Percentiles rank a stretch among this genome's conserved stretches.
Conservation (phyloP, 2,329 filamentous ascomycete genomes). For the Phyllachora maydis region DNA sequence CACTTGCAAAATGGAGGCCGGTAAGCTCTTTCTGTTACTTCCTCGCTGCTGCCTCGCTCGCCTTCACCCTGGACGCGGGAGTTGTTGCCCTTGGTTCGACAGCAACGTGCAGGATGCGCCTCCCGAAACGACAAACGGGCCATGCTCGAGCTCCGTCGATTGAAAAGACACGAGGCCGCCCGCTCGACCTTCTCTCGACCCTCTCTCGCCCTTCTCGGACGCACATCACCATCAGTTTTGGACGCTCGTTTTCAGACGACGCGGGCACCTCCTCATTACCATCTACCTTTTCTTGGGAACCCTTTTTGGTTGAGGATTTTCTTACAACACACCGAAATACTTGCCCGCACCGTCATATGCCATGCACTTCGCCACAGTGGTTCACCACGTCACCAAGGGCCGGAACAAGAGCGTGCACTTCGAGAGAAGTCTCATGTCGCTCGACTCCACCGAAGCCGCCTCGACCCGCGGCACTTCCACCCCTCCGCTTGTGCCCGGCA, state of each 20-base stretch:
- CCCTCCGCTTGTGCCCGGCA: conserved; percentile 9
- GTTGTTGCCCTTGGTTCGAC: no score
- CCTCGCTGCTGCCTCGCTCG: no score
- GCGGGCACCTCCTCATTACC: conserved; percentile 2
- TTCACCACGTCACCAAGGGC: conserved; percentile 17
- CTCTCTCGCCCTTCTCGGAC: no score
- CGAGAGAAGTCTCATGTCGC: conserved; percentile 14
- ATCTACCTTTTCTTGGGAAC: conserved; percentile 25
- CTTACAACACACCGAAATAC: conserved; percentile 6
- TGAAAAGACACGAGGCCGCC: no score
- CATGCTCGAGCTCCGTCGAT: no score
- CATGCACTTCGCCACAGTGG: conserved; percentile 20
- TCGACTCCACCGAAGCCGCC: conserved; percentile 4
- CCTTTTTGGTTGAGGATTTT: conserved; percentile 11
- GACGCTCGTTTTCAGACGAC: background rate
- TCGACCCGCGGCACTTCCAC: conserved; percentile 5
- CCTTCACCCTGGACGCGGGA: no score
- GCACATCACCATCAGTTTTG: no score
- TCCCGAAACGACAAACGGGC: no score
- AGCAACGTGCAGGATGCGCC: no score
- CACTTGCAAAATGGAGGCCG: no score
- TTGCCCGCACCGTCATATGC: conserved; percentile 3
- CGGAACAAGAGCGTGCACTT: conserved; percentile 28
- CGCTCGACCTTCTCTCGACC: no score
- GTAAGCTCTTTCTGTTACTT: no score